Evolutionary conservation across 768 basidiomycete species (phyloP).

Genomic region (Termitomyces sp.): DNA sequence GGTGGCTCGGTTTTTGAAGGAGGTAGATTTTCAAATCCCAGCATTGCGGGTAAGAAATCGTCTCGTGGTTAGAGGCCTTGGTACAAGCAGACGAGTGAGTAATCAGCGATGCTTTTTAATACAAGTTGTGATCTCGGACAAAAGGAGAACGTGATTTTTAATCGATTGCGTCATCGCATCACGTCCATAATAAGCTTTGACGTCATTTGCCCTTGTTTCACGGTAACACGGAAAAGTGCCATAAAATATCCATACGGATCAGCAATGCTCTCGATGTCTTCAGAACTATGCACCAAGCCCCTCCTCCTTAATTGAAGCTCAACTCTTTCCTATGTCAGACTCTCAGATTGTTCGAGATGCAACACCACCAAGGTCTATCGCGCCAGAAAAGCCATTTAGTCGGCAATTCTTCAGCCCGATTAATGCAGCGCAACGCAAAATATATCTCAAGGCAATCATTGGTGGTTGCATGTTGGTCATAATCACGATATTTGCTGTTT

Average conservation of each 20-base stretch:
- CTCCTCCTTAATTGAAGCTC: not conserved
- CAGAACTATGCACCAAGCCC: not conserved
- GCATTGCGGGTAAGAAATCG: conserved; percentile 15
- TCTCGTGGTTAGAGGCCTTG: conserved; percentile 17
- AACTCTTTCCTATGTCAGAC: not conserved
- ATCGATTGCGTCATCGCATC: not conserved
- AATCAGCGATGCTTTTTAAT: too few species aligned
- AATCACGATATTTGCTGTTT: conserved; percentile 14
- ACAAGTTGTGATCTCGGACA: too few species aligned
- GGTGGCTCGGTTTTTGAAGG: conserved; percentile 24
- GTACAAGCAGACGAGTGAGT: conserved; percentile 18
- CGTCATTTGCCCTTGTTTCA: not conserved
- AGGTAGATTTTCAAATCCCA: conserved; percentile 22
- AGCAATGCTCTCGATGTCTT: not conserved
- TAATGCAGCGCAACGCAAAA: conserved; percentile 4
- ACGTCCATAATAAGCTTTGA: not conserved
- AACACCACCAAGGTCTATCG: not conserved
- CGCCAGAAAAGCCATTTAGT: conserved; percentile 4
- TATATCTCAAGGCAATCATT: conserved; percentile 13
- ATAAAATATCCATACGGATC: not conserved
- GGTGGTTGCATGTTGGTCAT: conserved; percentile 11
- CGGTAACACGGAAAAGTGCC: not conserved
- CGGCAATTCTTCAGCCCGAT: conserved; percentile 6
- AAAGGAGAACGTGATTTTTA: too few species aligned
- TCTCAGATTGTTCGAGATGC: not conserved